phyloP scores from a whole-genome alignment of 371 early-diverging fungal genomes.

The Zychaea mexicana region DNA sequence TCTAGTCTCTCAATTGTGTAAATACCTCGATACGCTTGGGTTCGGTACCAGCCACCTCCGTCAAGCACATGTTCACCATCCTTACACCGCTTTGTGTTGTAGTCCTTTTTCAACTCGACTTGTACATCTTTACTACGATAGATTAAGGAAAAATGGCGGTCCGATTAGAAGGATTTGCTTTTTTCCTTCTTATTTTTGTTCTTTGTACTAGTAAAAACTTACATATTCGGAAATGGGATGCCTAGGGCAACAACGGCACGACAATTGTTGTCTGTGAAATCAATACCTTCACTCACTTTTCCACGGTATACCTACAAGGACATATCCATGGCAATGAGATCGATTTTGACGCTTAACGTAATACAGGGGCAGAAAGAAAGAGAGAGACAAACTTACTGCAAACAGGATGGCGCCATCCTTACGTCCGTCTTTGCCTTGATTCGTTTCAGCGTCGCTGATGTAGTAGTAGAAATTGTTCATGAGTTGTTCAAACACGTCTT shows the following conservation, averaged over 20 bases:
- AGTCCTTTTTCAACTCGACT: conserved; percentile 40
- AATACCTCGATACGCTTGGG: conserved; percentile 78
- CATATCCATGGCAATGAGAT: conserved; percentile 16
- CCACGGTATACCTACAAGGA: conserved; percentile 78
- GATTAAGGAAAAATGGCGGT: background rate
- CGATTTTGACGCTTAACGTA: background rate
- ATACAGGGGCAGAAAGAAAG: no score
- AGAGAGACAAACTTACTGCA: conserved; percentile 45
- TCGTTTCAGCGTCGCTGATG: conserved; percentile 21
- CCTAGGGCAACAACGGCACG: conserved; percentile 91
- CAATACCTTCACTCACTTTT: conserved; percentile 94
- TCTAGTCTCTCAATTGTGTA: no score
- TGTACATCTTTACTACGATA: conserved; percentile 34
- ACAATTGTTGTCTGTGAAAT: conserved; percentile 88
- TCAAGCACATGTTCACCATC: conserved; percentile 14
- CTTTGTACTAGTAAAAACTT: conserved; percentile 9
- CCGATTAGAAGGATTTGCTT: no score
- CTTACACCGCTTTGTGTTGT: conserved; percentile 30
- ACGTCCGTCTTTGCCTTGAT: background rate
- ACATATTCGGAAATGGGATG: conserved; percentile 84
- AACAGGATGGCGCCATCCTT: conserved; percentile 62
- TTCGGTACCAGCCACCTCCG: conserved; percentile 64
- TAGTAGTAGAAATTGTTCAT: conserved; percentile 48
- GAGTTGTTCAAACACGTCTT: conserved; percentile 55
- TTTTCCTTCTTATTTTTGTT: no score